Evolutionary conservation across 75 land plant species (phyloP), one percentile per base, ranked within the genome.

Genomic region (Selaginella moellendorffii): DNA sequence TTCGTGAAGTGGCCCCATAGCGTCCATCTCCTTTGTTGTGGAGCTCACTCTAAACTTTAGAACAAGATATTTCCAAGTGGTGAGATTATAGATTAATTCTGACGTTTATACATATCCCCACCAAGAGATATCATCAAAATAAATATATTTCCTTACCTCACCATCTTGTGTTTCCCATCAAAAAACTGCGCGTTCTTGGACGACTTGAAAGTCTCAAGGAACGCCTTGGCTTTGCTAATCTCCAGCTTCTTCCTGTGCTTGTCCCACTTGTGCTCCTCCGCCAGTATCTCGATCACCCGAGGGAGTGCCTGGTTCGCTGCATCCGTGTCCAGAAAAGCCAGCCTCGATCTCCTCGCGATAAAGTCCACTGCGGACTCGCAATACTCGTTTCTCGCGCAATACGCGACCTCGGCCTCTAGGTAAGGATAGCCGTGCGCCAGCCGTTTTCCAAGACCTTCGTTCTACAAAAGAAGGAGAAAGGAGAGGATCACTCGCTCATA

Each of bases 301-400:
- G 87, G 96, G 62, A 92, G 31, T 26, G 97, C 86, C 54, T 79
- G 72, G 2, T 65, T 24, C 17, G 97, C 97, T 25, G 97, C 97
- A 77, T 88, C 86, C 26, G 97, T 88, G 68, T 92, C 97, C 0
- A 92, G 82, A 63, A 92, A 92, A 25, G 97, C 97, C 61, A 92
- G 79, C 54, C 97, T 75, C 30, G 74, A 79, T 54, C 97, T 73
- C 67, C 97, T 71, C 22, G 97, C 97, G 68, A 92, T 79, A 63
- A 92, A 92, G 65, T 92, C 97, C 29, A 88, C 90, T 25, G 89
- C 97, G 28, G 97, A 85, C 70, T 92, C 97, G 71, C 97, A 92
- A 69, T 92, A 92, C 74, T 92, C 97, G 31, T 92, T 25, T 2
- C 97, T 72, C 19, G 97, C 97, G 77, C 96, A 88, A 71, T 88